Conservation (phyloP, 495 filamentous ascomycete species). For the Penicillium alfredii region DNA sequence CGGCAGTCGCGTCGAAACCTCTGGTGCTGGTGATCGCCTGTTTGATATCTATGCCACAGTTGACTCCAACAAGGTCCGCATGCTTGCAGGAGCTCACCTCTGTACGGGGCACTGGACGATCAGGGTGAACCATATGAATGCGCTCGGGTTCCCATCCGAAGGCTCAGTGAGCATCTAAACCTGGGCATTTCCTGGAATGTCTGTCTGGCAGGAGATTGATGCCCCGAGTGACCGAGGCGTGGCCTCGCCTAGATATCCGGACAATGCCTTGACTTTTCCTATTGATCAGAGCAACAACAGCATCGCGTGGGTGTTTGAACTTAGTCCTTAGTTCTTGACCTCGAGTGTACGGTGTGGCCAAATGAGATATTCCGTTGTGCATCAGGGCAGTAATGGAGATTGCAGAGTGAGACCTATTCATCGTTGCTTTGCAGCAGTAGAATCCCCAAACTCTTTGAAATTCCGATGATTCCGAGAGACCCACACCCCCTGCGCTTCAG, state of each 20-base stretch:
- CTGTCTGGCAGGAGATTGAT: conserved; percentile 19
- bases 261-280: conserved; percentile 27
- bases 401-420: too few species aligned
- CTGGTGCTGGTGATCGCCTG: conserved; percentile 21
- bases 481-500: conserved; percentile 3
- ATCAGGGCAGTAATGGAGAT: too few species aligned
- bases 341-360: conserved; percentile 31
- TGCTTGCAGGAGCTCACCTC: conserved; percentile 28
- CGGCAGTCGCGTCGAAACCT: conserved; percentile 27
- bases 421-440: too few species aligned
- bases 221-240: conserved; percentile 26
- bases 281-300: conserved; percentile 27
- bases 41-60: conserved; percentile 34
- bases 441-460: too few species aligned
- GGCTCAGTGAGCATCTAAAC: conserved; percentile 28
- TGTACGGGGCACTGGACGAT: conserved; percentile 28
- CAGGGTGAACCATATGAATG: conserved; percentile 19
- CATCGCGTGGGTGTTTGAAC: conserved; percentile 35
- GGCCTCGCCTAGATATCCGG: conserved; percentile 24
- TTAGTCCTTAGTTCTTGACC: too few species aligned
- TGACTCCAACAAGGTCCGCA: conserved; percentile 19
- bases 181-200: conserved; percentile 16
- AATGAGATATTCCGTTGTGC: too few species aligned
- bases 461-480: conserved; percentile 14
- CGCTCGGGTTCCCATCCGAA: conserved; percentile 23